Evolutionary conservation across 306 rosid genomes (phyloP), one percentile per base, ranked within the genome.

Genomic region (Ceratonia siliqua): DNA sequence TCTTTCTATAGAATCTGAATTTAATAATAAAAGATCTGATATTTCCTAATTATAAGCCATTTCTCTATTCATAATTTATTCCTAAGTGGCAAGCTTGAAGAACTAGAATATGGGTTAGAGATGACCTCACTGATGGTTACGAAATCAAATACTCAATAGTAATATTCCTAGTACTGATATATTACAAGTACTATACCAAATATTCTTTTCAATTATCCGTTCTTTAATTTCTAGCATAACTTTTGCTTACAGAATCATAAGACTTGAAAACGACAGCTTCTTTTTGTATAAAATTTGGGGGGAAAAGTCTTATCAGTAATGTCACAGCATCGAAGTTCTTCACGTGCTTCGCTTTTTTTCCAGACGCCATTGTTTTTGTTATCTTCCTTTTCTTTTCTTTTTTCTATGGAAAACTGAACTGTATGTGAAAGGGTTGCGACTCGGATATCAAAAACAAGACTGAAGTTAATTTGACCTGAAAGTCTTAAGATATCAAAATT

Each of bases 1-100:
- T 68, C 56, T 35, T 15, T 45, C 53, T 54, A 42, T 15, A 24
- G 35, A 81, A 54, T 76, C 61, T 55, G 75, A 71, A 27, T 5
- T 17, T 70, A 61, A 50, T 8, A 41, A 49, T 68, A 33, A 36
- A 20, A 59, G 3, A n/a, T n/a, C n/a, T n/a, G n/a, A n/a, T n/a
- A n/a, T n/a, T n/a, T n/a, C n/a, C n/a, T n/a, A n/a, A n/a, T n/a
- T n/a, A n/a, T n/a, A 59, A 74, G 38, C 68, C 20, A 15, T 53
- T 62, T 54, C 65, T 35, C 18, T 4, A 13, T 46, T 17, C 42
- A 4, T 57, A 28, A 25, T 71, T 63, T 68, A 76, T 43, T 69
- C 72, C 67, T 12, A 70, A 62, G 68, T 63, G 68, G 35, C 72
- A 20, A 17, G 15, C 8, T 5, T 22, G 8, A 74, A 58, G 27